These are phyloP conservation scores for Penicillium pancosmium DNA, from an alignment of 495 filamentous ascomycete species.

Conservation along the genomic window DNA sequence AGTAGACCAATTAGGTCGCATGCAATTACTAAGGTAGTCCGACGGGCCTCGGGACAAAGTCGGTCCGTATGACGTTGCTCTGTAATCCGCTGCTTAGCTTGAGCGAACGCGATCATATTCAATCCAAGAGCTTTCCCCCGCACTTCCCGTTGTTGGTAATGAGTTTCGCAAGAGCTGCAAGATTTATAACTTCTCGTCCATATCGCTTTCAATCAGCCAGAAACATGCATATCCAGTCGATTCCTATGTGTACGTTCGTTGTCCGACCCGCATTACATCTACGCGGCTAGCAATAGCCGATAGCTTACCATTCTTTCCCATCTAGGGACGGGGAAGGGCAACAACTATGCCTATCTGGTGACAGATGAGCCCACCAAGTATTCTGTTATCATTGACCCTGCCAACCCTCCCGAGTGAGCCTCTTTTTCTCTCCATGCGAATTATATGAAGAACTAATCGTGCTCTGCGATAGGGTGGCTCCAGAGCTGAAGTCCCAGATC, in stretches of 20 bases:
- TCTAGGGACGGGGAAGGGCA: constrained; percentile 81
- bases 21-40: constrained; percentile 16
- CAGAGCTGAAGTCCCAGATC: constrained; percentile 75
- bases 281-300: not conserved
- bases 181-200: constrained; percentile 14
- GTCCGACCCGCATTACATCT: constrained; percentile 1
- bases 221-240: constrained; percentile 93
- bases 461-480: constrained; percentile 66
- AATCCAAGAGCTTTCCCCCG: constrained; percentile 6
- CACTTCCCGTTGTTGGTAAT: constrained; percentile 29
- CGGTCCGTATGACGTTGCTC: constrained; percentile 29
- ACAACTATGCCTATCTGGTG: constrained; percentile 98
- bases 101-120: not conserved
- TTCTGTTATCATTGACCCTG: constrained; percentile 95
- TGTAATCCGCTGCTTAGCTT: constrained; percentile 21
- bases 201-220: constrained; percentile 22
- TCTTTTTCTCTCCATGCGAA: not conserved
- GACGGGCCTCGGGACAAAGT: constrained; percentile 13
- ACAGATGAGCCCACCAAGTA: constrained; percentile 87
- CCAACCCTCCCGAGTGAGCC: constrained; percentile 85
- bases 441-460: constrained; percentile 1
- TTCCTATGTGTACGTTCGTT: constrained; percentile 89
- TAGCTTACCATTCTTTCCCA: constrained; percentile 12
- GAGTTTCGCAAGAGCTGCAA: constrained; percentile 31
- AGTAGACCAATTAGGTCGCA: constrained; percentile 18